These are phyloP conservation scores for Kodamaea kaohsiungensis DNA, from an alignment of 805 yeast species.

Conservation along the genomic window DNA sequence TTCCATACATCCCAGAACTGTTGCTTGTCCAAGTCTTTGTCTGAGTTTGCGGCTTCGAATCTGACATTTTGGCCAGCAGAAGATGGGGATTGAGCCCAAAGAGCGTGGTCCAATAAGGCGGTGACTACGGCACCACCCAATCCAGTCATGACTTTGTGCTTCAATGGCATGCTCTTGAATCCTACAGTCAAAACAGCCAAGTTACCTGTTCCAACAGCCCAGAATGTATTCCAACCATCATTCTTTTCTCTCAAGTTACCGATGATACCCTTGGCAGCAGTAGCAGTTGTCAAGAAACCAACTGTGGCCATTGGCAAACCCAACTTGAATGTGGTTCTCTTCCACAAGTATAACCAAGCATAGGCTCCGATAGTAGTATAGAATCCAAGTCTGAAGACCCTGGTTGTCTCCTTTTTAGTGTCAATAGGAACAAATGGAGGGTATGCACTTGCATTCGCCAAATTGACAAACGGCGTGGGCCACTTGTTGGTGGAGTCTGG, in stretches of 20 bases:
- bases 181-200: conserved; percentile 47
- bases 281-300: conserved; percentile 51
- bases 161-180: conserved; percentile 41
- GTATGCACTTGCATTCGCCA: conserved; percentile 40
- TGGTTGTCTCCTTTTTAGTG: conserved; percentile 50
- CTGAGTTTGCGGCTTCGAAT: conserved; percentile 41
- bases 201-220: conserved; percentile 60
- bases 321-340: conserved; percentile 43
- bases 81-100: conserved; percentile 43
- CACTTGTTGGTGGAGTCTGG: conserved; percentile 43
- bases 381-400: conserved; percentile 47
- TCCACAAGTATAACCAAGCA: conserved; percentile 46
- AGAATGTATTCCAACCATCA: conserved; percentile 63
- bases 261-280: conserved; percentile 48
- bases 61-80: conserved; percentile 40
- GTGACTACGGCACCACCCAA: conserved; percentile 40
- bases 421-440: conserved; percentile 56
- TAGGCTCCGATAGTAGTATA: conserved; percentile 52
- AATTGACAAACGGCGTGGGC: conserved; percentile 44
- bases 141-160: conserved; percentile 43
- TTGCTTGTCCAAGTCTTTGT: conserved; percentile 35
- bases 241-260: conserved; percentile 64
- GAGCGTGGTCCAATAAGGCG: conserved; percentile 38
- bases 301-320: conserved; percentile 41
- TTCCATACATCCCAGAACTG: conserved; percentile 80